Conservation (phyloP, 2,329 filamentous ascomycete species). For the Diaporthe sp. region DNA sequence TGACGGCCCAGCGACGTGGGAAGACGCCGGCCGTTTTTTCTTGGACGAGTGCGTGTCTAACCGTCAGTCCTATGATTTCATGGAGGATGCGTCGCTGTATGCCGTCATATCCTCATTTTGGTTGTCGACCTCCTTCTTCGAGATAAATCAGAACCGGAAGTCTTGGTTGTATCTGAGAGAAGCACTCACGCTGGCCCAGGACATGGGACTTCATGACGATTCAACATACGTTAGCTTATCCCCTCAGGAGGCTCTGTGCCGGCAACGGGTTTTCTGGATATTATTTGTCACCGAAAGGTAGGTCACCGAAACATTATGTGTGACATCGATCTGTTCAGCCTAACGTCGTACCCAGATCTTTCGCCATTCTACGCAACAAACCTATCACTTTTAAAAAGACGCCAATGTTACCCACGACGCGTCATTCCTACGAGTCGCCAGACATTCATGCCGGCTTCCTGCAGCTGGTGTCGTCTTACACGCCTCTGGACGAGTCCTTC, state of each 20-base stretch:
- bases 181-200: conserved; percentile 70
- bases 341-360: conserved; percentile 53
- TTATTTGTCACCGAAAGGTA: conserved; percentile 73
- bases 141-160: conserved; percentile 71
- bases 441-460: conserved; percentile 70
- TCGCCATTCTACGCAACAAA: conserved; percentile 73
- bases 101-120: conserved; percentile 74
- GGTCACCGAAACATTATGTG: conserved; percentile 19
- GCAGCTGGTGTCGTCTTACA: conserved; percentile 71
- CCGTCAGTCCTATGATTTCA: conserved; percentile 68
- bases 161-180: conserved; percentile 74
- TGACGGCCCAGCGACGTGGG: conserved; percentile 56
- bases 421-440: conserved; percentile 63
- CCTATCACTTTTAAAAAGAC: conserved; percentile 73
- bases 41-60: conserved; percentile 69
- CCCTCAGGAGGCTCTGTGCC: conserved; percentile 64
- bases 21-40: conserved; percentile 66
- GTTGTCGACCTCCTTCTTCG: conserved; percentile 71
- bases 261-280: conserved; percentile 71
- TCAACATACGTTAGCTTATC: conserved; percentile 62
- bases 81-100: conserved; percentile 65
- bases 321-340: conserved; percentile 45
- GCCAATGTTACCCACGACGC: conserved; percentile 65
- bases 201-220: conserved; percentile 71
- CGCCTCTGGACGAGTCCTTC: conserved; percentile 73